Base-by-base conservation (phyloP, 2,329 filamentous ascomycete species). In the Fonsecaea nubica region DNA sequence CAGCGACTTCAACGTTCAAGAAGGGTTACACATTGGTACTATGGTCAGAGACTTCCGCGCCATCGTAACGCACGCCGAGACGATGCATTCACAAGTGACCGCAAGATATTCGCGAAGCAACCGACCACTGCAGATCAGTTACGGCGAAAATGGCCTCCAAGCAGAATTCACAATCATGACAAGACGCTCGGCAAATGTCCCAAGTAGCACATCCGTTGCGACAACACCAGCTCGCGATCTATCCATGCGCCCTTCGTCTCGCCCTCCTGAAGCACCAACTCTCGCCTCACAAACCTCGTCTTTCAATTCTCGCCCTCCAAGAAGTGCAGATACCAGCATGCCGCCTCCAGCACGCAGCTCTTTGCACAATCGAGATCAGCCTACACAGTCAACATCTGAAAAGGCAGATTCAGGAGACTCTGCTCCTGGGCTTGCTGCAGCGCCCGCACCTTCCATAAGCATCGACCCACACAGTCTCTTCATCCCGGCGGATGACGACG, bases 141-240 rank as follows among this genome's bases (percentile, higher is more conserved):
- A 89, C 69, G 80, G 82, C 42, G 80, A 81, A 60, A 80, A 82
- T 55, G 87, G 86, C 9, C 75, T 89, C 38, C 74, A 80, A 45
- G 85, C 85, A 70, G 85, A 89, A 64, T 89, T 88, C 72, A 89
- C 85, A 1, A 77, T 90, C 50, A 89, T 89, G 87, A 90, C 87
- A 21, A 83, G 83, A 63, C 87, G 87, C 38, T 85, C 88, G 61
- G 79, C 80, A 69, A 75, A 77, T 32, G 73, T 76, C 4, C 78
- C 81, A 25, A 42, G 30, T 4, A 74, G 69, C 36, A 80, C 77
- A 62, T 82, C 78, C 63, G 79, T 75, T 58, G 77, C 74, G 66
- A 48, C 63, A 36, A 72, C 72, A 9, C 69, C 75, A 67, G 78
- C 75, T 57, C 75, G 75, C 30, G 75, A 80, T 62, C 70, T 81